A percentile compares a stretch with the other conserved stretches of the same genome.
Evolutionary conservation across 345 rosid species (phyloP).

Genomic region (Citrus trifoliata): DNA sequence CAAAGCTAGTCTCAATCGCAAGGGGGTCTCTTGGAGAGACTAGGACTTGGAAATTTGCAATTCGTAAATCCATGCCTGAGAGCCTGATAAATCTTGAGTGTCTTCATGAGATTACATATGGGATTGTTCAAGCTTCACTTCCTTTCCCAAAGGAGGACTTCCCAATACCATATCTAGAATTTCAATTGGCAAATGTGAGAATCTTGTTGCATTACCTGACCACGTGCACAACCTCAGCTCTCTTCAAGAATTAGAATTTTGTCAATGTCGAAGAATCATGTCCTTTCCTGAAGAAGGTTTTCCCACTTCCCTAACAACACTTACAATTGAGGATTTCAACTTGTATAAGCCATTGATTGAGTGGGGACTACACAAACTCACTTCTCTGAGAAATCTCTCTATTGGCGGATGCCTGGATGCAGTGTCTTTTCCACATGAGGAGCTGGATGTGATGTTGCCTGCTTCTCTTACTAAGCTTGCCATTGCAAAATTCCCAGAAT

Average conservation of each 20-base stretch:
- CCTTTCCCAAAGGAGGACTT: neutral
- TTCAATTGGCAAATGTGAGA: neutral
- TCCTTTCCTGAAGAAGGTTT: conserved; percentile 18
- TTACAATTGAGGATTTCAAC: conserved; percentile 5
- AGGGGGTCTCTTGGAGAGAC: neutral
- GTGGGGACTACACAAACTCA: conserved; percentile 17
- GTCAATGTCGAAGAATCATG: conserved; percentile 3
- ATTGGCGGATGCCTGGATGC: conserved; percentile 15
- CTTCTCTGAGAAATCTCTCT: conserved; percentile 3
- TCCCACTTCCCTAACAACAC: conserved; percentile 3
- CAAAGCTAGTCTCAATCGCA: conserved; percentile 2
- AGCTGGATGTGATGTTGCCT: neutral
- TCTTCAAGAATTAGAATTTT: conserved; percentile 13
- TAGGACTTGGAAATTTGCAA: neutral
- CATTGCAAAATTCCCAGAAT: conserved; percentile 16
- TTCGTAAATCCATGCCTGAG: neutral
- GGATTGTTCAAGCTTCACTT: neutral
- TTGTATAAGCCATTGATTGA: neutral
- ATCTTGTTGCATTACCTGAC: conserved; percentile 1
- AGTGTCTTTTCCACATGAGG: conserved; percentile 19
- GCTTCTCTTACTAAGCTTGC: neutral
- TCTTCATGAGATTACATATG: conserved; percentile 1
- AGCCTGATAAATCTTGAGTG: conserved; percentile 11
- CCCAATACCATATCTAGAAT: neutral
- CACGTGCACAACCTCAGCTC: neutral